Evolutionary conservation across 1,139 yeast genomes (phyloP).

Genomic region (Yamadazyma diddensiae): DNA sequence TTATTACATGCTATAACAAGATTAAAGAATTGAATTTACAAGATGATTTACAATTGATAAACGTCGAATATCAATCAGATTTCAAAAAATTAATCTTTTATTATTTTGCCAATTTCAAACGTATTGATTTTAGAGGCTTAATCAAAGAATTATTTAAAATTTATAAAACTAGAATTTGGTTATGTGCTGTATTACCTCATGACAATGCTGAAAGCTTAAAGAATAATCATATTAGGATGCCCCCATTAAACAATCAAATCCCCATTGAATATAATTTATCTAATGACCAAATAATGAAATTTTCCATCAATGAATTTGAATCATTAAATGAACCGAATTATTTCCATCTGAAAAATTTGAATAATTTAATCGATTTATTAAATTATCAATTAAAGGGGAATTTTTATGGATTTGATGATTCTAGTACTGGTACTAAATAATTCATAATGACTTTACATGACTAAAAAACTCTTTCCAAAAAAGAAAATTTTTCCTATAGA

Average conservation of each 20-base stretch:
- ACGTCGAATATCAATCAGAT: conserved; percentile 95
- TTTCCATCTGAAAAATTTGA: conserved; percentile 42
- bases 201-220: conserved; percentile 32
- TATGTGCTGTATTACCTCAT: conserved; percentile 72
- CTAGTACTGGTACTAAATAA: conserved; percentile 10
- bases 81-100: conserved; percentile 90
- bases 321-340: conserved; percentile 36
- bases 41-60: conserved; percentile 46
- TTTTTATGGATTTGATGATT: conserved; percentile 41
- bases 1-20: conserved; percentile 42
- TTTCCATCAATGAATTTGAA: conserved; percentile 38
- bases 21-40: conserved; percentile 43
- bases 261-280: conserved; percentile 42
- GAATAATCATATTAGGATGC: conserved; percentile 6
- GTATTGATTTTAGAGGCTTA: conserved; percentile 90
- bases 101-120: conserved; percentile 69
- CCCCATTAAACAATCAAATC: conserved; percentile 18
- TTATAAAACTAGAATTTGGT: conserved; percentile 96
- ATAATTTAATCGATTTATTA: conserved; percentile 34
- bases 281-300: conserved; percentile 41
- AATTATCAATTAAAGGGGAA: conserved; percentile 34
- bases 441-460: conserved; percentile 2
- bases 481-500: conserved; percentile 6
- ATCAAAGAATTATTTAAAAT: conserved; percentile 90
- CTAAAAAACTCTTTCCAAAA: conserved; percentile 1